phyloP scores from a whole-genome alignment of 768 basidiomycete genomes.

The Tulasnella sp. region DNA sequence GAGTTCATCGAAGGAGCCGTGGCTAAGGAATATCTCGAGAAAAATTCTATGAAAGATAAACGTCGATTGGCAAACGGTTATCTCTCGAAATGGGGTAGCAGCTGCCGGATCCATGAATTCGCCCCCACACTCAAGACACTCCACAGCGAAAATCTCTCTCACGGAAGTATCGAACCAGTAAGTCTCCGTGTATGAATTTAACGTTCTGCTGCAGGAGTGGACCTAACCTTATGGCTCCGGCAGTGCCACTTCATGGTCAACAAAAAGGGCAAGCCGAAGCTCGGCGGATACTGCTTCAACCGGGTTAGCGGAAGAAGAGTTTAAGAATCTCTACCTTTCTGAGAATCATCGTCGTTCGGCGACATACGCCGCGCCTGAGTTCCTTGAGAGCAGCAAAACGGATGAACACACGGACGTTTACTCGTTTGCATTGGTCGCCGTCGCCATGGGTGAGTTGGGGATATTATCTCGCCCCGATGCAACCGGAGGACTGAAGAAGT shows the following conservation, averaged over 20 bases:
- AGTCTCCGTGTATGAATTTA: neutral
- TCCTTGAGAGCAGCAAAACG: neutral
- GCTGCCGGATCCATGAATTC: neutral
- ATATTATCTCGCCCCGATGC: neutral
- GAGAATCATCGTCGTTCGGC: neutral
- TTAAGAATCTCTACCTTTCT: too few relatives aligned
- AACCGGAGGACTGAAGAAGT: neutral
- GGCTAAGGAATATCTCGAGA: neutral
- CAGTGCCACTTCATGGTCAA: neutral
- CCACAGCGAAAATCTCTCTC: neutral
- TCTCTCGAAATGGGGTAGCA: neutral
- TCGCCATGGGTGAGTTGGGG: neutral
- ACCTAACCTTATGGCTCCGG: neutral
- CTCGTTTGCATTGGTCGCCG: neutral
- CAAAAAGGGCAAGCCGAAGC: neutral
- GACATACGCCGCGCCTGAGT: neutral
- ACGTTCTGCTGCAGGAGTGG: neutral
- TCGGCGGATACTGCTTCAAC: neutral
- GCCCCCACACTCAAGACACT: neutral
- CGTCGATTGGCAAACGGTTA: neutral
- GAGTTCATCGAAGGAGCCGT: neutral
- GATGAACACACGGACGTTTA: neutral
- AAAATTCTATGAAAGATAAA: neutral
- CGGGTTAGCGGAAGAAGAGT: neutral
- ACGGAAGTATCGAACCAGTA: neutral